Evolutionary conservation across 495 filamentous ascomycete genomes (phyloP).

Genomic region (Cercophora scortea): DNA sequence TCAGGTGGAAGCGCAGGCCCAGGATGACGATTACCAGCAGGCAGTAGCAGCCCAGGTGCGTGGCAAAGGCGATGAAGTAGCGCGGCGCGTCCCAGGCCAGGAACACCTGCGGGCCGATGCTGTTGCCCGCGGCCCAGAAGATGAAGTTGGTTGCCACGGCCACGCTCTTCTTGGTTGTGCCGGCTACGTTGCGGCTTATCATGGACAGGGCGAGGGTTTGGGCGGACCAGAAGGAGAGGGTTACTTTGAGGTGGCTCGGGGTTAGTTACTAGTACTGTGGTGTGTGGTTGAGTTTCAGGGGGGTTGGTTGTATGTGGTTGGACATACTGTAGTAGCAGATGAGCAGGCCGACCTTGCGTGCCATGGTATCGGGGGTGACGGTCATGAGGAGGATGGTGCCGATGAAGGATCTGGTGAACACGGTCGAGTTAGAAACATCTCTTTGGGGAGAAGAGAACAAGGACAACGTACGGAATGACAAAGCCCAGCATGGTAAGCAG

Average conservation of each 20-base stretch:
- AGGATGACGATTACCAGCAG: slow-evolving; percentile 38
- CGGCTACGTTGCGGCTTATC: slow-evolving; percentile 44
- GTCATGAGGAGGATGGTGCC: slow-evolving; percentile 52
- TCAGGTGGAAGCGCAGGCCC: slow-evolving; percentile 40
- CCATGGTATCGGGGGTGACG: slow-evolving; percentile 33
- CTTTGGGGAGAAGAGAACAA: not conserved
- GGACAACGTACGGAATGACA: slow-evolving; percentile 49
- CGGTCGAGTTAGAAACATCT: not conserved
- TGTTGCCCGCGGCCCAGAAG: slow-evolving; percentile 43
- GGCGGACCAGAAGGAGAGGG: slow-evolving; percentile 50
- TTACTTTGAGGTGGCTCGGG: slow-evolving; percentile 23
- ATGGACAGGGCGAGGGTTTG: slow-evolving; percentile 47
- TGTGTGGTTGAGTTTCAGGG: not conserved
- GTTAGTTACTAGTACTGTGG: no score
- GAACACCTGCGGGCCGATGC: slow-evolving; percentile 48
- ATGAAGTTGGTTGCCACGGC: slow-evolving; percentile 42
- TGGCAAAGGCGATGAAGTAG: slow-evolving; percentile 48
- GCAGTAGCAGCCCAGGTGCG: slow-evolving; percentile 47
- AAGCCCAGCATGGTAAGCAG: slow-evolving; percentile 55
- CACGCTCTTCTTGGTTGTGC: slow-evolving; percentile 48
- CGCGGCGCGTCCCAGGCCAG: slow-evolving; percentile 39
- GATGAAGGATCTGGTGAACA: slow-evolving; percentile 35
- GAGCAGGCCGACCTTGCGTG: slow-evolving; percentile 43
- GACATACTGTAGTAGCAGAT: slow-evolving; percentile 41
- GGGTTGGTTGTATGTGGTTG: not conserved